Conservation (phyloP, 371 early-diverging fungal genomes). For the Thermomucor indicae-seudaticae region DNA sequence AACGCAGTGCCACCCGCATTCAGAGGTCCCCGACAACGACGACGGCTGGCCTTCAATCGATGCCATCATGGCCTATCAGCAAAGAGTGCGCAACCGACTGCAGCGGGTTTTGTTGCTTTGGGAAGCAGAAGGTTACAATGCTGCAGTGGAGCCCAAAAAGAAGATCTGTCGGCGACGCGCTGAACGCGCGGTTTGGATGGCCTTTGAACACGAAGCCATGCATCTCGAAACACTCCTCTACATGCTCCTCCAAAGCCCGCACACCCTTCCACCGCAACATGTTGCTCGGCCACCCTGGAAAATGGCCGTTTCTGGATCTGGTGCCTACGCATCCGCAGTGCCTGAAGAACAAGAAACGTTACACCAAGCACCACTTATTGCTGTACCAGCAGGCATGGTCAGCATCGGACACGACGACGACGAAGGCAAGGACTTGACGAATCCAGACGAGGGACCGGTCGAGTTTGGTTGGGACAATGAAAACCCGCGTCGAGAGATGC, state of each 20-base stretch:
- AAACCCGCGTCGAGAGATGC: slow-evolving; percentile 45
- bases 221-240: slow-evolving; percentile 86
- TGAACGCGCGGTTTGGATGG: slow-evolving; percentile 75
- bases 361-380: slow-evolving; percentile 2
- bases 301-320: neutral
- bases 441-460: neutral
- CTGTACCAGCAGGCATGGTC: slow-evolving; percentile 23
- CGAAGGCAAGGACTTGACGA: slow-evolving; percentile 34
- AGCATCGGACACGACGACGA: slow-evolving; percentile 58
- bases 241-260: slow-evolving; percentile 76
- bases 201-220: slow-evolving; percentile 91
- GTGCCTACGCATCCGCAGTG: neutral
- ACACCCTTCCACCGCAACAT: slow-evolving; percentile 30
- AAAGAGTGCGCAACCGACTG: slow-evolving; percentile 58
- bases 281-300: slow-evolving; percentile 28
- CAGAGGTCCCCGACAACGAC: slow-evolving; percentile 60
- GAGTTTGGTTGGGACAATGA: slow-evolving; percentile 92
- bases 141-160: slow-evolving; percentile 8
- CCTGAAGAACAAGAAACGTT: neutral
- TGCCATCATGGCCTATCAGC: slow-evolving; percentile 63
- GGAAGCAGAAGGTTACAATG: slow-evolving; percentile 21
- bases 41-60: slow-evolving; percentile 68
- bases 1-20: slow-evolving; percentile 74
- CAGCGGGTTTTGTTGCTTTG: slow-evolving; percentile 38
- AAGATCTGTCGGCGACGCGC: slow-evolving; percentile 26